A percentile compares a stretch with the other conserved stretches of the same genome.
Conservation (phyloP, 2,329 filamentous ascomycete species). For the Ceratocystis huliohia region DNA sequence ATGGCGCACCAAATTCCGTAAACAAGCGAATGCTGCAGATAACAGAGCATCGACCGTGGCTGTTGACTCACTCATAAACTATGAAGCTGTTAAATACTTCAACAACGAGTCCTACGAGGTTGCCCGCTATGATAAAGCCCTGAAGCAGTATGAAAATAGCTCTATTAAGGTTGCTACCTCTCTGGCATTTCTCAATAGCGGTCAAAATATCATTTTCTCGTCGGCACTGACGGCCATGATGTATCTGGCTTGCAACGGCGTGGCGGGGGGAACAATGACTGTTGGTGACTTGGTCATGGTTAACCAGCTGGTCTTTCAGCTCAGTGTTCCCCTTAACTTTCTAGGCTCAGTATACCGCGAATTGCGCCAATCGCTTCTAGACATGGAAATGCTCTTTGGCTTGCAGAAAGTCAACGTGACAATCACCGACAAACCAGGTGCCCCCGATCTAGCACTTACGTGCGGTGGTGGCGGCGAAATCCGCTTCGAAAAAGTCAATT, state of each 20-base stretch:
- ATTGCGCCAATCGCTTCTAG: conserved; percentile 80
- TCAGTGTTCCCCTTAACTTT: conserved; percentile 94
- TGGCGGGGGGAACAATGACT: conserved; percentile 66
- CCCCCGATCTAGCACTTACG: conserved; percentile 57
- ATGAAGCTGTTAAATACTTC: conserved; percentile 98
- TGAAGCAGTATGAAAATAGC: conserved; percentile 77
- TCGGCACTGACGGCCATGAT: conserved; percentile 92
- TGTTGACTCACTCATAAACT: conserved; percentile 95
- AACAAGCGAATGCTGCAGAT: conserved; percentile 89
- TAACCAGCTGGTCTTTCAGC: conserved; percentile 95
- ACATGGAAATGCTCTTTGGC: conserved; percentile 98
- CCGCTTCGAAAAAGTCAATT: conserved; percentile 85
- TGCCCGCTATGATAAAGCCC: conserved; percentile 72
- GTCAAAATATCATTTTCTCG: conserved; percentile 96
- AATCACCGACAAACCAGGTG: conserved; percentile 64
- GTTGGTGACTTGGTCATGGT: conserved; percentile 98
- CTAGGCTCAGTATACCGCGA: conserved; percentile 96
- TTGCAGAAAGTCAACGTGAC: conserved; percentile 90
- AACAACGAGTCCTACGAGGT: conserved; percentile 98
- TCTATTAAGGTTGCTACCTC: conserved; percentile 97
- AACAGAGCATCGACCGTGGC: conserved; percentile 91
- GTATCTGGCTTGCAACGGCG: conserved; percentile 87
- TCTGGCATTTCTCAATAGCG: conserved; percentile 79
- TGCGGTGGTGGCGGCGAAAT: conserved; percentile 73
- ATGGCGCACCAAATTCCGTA: conserved; percentile 92